Conservation (phyloP, 208 protist genomes). For the Strigomonas culicis region DNA sequence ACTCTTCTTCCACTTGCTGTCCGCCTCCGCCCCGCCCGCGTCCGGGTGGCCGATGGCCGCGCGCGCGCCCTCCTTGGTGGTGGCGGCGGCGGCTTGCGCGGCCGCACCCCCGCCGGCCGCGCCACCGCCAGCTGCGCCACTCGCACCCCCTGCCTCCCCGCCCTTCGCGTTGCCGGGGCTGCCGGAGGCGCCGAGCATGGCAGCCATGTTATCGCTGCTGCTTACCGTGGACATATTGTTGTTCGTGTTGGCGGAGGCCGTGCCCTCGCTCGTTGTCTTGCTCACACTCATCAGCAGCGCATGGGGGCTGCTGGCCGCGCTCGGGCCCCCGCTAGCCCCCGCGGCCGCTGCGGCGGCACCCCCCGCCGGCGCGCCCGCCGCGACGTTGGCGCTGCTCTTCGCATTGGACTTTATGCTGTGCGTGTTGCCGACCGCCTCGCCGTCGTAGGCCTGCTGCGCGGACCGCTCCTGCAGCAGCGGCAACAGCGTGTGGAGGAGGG, state of each 20-base stretch:
- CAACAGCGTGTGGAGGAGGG: constrained; percentile 48
- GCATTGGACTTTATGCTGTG: not conserved
- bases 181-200: too few species aligned
- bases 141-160: not conserved
- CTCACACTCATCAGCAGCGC: not conserved
- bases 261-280: not conserved
- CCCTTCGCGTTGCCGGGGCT: too few species aligned
- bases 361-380: too few species aligned
- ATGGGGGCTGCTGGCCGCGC: not conserved
- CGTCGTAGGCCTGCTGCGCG: not conserved
- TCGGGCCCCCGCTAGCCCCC: too few species aligned
- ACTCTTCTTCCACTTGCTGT: not conserved
- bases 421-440: not conserved
- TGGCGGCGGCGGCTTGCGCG: too few species aligned
- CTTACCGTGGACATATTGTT: too few species aligned
- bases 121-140: not conserved
- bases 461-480: not conserved
- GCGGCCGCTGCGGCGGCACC: too few species aligned
- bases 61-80: not conserved
- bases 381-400: too few species aligned
- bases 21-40: too few species aligned
- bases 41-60: not conserved
- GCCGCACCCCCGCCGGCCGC: too few species aligned
- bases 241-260: not conserved
- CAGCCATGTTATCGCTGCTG: not conserved